These are phyloP conservation scores for Suillus lakei DNA, from an alignment of 768 basidiomycete species.

Conservation along the genomic window DNA sequence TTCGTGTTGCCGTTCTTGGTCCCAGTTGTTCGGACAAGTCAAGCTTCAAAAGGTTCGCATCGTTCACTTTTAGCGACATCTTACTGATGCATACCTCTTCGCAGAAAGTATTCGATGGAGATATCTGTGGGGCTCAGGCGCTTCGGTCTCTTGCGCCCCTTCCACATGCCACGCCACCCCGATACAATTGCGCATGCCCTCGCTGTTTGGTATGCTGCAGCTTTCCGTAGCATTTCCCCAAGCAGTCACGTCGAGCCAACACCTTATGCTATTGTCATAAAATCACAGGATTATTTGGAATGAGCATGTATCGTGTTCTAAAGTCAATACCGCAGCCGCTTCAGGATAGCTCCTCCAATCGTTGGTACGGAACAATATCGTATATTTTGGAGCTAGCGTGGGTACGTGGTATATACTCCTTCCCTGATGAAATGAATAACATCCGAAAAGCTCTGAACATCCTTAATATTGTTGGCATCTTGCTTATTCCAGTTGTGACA, in stretches of 20 bases:
- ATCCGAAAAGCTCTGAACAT: background rate
- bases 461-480: background rate
- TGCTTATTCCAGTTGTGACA: background rate
- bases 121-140: too few relatives aligned
- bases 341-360: background rate
- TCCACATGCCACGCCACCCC: too few relatives aligned
- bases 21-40: too few relatives aligned
- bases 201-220: too few relatives aligned
- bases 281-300: background rate
- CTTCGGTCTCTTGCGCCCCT: too few relatives aligned
- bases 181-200: too few relatives aligned
- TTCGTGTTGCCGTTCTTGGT: too few relatives aligned
- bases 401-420: background rate
- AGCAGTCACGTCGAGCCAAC: background rate
- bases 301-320: background rate
- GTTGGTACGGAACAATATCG: background rate
- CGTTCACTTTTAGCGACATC: too few relatives aligned
- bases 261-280: background rate
- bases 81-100: too few relatives aligned
- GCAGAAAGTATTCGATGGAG: too few relatives aligned
- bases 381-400: conserved; percentile 4
- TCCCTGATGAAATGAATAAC: background rate
- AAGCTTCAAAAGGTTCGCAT: too few relatives aligned
- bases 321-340: background rate
- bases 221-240: background rate